Evolutionary conservation across 1,284 basidiomycete species (phyloP).

Genomic region (Melampsora americana): DNA sequence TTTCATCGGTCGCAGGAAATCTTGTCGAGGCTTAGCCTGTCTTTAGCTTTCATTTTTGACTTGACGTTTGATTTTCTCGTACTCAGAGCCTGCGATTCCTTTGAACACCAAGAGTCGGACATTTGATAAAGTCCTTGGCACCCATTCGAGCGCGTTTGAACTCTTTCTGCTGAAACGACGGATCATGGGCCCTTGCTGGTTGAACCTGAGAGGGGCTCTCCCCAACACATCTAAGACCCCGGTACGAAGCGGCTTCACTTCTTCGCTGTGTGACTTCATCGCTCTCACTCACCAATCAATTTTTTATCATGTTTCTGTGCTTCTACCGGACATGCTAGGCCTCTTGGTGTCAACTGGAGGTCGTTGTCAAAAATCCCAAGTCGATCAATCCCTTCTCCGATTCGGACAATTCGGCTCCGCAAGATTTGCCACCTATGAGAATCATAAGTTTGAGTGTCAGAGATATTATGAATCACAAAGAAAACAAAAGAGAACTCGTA

Average conservation of each 20-base stretch:
- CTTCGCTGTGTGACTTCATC: conserved; percentile 25
- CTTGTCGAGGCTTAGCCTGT: neutral
- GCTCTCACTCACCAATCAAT: neutral
- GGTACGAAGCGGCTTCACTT: conserved; percentile 55
- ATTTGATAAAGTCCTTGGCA: conserved; percentile 85
- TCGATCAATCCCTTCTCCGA: conserved; percentile 79
- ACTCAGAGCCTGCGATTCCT: conserved; percentile 59
- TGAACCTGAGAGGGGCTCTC: conserved; percentile 72
- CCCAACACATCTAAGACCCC: conserved; percentile 22
- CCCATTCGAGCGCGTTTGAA: conserved; percentile 88
- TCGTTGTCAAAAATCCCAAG: conserved; percentile 78
- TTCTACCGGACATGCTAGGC: conserved; percentile 58
- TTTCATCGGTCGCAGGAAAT: neutral
- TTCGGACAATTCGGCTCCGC: conserved; percentile 68
- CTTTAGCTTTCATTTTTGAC: neutral
- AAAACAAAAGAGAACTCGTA: conserved; percentile 90
- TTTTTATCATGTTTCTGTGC: neutral
- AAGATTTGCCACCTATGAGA: conserved; percentile 81
- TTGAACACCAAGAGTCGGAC: conserved; percentile 72
- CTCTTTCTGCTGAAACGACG: conserved; percentile 90
- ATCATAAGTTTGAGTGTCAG: conserved; percentile 83
- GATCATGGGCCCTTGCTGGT: conserved; percentile 99
- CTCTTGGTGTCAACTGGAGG: conserved; percentile 94
- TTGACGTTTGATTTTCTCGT: neutral
- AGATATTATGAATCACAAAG: conserved; percentile 90